phyloP scores from a whole-genome alignment of 129 eudicot species.

The Helianthus tuberosus region DNA sequence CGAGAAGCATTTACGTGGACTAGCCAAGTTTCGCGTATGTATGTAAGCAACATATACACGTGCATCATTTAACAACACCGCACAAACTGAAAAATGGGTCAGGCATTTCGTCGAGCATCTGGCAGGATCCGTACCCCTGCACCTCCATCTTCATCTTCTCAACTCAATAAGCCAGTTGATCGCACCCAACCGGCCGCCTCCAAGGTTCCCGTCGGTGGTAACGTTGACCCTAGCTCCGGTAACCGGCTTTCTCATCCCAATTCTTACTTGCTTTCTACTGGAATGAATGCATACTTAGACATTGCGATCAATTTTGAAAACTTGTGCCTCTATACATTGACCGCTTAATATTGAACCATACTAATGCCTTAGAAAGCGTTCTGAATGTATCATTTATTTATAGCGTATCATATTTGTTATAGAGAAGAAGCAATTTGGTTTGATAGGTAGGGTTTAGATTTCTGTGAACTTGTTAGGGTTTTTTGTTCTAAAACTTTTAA shows the following conservation, averaged over 20 bases:
- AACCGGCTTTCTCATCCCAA: constrained; percentile 24
- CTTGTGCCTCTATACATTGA: neutral
- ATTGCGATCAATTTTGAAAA: constrained; percentile 1
- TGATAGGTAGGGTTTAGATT: constrained; percentile 14
- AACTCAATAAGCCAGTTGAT: constrained; percentile 52
- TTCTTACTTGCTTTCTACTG: constrained; percentile 9
- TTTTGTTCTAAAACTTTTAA: neutral
- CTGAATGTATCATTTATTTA: neutral
- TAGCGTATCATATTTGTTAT: neutral
- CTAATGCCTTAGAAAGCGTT: neutral
- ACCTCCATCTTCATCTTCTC: constrained; percentile 46
- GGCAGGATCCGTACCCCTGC: constrained; percentile 69
- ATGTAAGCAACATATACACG: constrained; percentile 8
- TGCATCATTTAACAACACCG: constrained; percentile 1
- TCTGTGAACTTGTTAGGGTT: constrained; percentile 26
- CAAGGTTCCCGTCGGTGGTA: constrained; percentile 27
- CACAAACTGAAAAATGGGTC: constrained; percentile 59
- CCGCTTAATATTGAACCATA: neutral
- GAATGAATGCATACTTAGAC: neutral
- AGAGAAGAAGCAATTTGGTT: constrained; percentile 19
- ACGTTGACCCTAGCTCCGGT: constrained; percentile 37
- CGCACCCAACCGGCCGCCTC: constrained; percentile 43
- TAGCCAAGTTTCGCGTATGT: constrained; percentile 15
- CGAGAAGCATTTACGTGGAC: constrained; percentile 27
- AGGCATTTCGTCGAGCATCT: constrained; percentile 98